phyloP scores from a whole-genome alignment of 306 rosid species.

The Vigna mungo region DNA sequence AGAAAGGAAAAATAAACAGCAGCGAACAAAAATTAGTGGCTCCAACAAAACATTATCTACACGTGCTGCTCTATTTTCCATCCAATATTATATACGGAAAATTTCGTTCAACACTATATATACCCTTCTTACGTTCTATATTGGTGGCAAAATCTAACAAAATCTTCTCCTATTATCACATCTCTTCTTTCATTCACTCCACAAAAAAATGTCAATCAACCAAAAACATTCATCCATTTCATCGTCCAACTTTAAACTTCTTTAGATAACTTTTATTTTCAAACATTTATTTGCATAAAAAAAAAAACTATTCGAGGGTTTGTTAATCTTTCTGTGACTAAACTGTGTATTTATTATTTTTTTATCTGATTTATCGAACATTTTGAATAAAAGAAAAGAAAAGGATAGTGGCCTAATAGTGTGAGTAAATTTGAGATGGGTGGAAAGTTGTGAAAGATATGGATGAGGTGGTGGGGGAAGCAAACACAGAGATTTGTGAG shows the following conservation, averaged over 20 bases:
- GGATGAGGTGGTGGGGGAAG: conserved; percentile 25
- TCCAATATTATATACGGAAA: conserved; percentile 39
- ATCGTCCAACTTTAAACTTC: no score
- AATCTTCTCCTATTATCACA: conserved; percentile 36
- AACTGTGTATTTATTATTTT: not conserved
- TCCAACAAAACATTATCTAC: conserved; percentile 31
- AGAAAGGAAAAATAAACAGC: not conserved
- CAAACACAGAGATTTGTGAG: conserved; percentile 30
- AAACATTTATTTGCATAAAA: no score
- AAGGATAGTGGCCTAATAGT: not conserved
- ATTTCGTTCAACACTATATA: not conserved
- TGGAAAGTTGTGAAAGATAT: not conserved
- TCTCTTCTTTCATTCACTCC: conserved; percentile 23
- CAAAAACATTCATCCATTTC: no score
- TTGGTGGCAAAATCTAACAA: conserved; percentile 41
- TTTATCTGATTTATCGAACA: no score
- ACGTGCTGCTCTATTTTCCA: conserved; percentile 44
- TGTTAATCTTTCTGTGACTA: no score
- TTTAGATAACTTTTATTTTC: no score
- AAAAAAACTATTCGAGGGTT: no score
- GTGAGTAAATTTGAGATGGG: no score
- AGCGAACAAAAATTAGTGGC: conserved; percentile 40
- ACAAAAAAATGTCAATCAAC: not conserved
- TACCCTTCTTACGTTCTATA: not conserved
- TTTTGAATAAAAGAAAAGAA: no score